phyloP scores from a whole-genome alignment of 2,329 filamentous ascomycete species.

The Fonsecaea pedrosoi region DNA sequence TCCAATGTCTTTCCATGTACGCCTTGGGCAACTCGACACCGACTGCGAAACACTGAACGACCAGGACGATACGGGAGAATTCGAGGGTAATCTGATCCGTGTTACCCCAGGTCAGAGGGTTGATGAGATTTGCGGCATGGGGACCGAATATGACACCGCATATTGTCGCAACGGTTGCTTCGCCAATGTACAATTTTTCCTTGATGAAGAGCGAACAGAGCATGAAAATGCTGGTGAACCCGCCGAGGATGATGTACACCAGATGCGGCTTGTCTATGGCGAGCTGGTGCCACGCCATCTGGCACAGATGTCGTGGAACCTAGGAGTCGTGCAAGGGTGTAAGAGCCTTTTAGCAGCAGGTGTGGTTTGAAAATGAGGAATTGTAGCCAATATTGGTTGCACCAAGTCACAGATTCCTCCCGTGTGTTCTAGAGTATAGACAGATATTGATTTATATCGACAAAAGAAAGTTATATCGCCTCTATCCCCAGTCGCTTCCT shows the following conservation, averaged over 20 bases:
- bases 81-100: conserved; percentile 72
- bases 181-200: conserved; percentile 97
- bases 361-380: background rate
- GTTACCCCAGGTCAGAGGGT: conserved; percentile 68
- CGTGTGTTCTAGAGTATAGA: background rate
- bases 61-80: conserved; percentile 73
- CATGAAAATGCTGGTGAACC: conserved; percentile 98
- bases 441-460: conserved; percentile 17
- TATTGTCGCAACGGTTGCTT: conserved; percentile 86
- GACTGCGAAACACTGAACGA: conserved; percentile 76
- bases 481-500: conserved; percentile 37
- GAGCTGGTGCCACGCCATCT: conserved; percentile 60
- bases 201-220: conserved; percentile 97
- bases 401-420: conserved; percentile 36
- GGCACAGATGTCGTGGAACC: conserved; percentile 24
- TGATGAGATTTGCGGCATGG: conserved; percentile 69
- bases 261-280: conserved; percentile 89
- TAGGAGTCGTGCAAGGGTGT: conserved; percentile 7
- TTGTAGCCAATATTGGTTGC: conserved; percentile 19
- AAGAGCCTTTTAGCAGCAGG: background rate
- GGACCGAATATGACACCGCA: conserved; percentile 75
- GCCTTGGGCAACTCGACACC: conserved; percentile 71
- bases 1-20: conserved; percentile 99
- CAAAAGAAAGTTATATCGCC: conserved; percentile 11
- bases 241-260: conserved; percentile 97